Evolutionary conservation across 805 yeast species (phyloP), one percentile per base, ranked within the genome.

Genomic region (Teunomyces stri): DNA sequence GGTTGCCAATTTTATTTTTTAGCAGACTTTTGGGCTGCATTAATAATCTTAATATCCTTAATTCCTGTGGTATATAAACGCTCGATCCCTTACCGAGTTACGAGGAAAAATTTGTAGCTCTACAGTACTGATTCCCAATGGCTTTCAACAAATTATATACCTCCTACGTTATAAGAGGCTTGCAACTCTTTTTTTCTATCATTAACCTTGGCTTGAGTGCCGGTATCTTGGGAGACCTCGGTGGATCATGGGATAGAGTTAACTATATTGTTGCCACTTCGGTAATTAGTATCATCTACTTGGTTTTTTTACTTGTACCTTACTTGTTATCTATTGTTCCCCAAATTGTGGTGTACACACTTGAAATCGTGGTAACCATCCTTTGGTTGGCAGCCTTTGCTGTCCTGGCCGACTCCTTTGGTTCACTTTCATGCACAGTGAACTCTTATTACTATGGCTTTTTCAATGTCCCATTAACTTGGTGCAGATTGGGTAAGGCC

Each of bases 331-430:
- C 22, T 6, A 13, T 42, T 5, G 31, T 57, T 9, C 58, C 57
- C 5, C 37, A 50, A 12, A 27, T 52, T 6, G 50, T 39, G 3
- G 16, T 56, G 2, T 45, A 59, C n/a, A 36, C 51, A 11, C 28
- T 35, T 4, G 67, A 62, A 41, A 22, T 36, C 7, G 27, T 54
- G 3, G 40, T 61, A 36, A 51, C 52, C 45, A 49, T 59, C 4
- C 49, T 62, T 22, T 62, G 63, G 64, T 51, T 61, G 29, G 54
- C 58, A 2, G 45, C 57, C 3, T 61, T 62, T 53, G 66, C 61
- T 4, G 49, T 34, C 2, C 33, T 51, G 21, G 61, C 64, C 10
- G 56, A 59, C 44, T 48, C 25, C 10, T 59, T 50, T 40, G 65
- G 64, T 6, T 13, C 43, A 5, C 44, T 31, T 2, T 25, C 43